Percentiles rank a stretch among this genome's conserved stretches.
Conservation (phyloP, 306 rosid genomes). For the Gastrolobium villosum region DNA sequence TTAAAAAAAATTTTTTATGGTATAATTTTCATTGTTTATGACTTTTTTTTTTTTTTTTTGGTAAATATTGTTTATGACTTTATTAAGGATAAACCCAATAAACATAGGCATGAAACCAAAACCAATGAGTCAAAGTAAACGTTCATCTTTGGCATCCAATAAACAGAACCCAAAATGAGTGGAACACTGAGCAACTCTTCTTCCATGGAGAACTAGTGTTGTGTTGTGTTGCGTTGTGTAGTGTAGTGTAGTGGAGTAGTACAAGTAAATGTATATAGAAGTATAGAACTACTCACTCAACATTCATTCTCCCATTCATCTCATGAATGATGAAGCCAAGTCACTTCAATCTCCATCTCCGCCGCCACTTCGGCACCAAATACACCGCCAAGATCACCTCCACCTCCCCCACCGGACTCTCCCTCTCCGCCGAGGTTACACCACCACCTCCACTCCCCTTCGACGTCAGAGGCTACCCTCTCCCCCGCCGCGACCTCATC, state of each 20-base stretch:
- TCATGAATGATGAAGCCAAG: conserved; percentile 45
- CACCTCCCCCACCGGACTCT: conserved; percentile 73
- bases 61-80: too few species aligned
- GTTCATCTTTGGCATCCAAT: too few species aligned
- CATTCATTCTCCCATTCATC: not conserved
- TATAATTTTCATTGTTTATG: too few species aligned
- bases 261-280: too few species aligned
- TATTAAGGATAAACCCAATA: too few species aligned
- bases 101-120: too few species aligned
- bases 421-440: conserved; percentile 77
- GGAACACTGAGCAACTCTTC: not conserved
- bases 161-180: not conserved
- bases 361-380: conserved; percentile 75
- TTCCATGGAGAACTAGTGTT: not conserved
- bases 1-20: too few species aligned
- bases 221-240: too few species aligned
- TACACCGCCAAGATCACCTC: conserved; percentile 90
- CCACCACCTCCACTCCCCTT: conserved; percentile 66
- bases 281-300: not conserved
- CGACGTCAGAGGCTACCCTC: conserved; percentile 75
- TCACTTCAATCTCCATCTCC: conserved; percentile 16
- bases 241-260: too few species aligned
- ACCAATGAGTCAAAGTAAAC: too few species aligned
- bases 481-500: conserved; percentile 85
- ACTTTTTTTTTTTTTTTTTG: too few species aligned